Evolutionary conservation across 768 basidiomycete species (phyloP).

Genomic region (Suillus spraguei): DNA sequence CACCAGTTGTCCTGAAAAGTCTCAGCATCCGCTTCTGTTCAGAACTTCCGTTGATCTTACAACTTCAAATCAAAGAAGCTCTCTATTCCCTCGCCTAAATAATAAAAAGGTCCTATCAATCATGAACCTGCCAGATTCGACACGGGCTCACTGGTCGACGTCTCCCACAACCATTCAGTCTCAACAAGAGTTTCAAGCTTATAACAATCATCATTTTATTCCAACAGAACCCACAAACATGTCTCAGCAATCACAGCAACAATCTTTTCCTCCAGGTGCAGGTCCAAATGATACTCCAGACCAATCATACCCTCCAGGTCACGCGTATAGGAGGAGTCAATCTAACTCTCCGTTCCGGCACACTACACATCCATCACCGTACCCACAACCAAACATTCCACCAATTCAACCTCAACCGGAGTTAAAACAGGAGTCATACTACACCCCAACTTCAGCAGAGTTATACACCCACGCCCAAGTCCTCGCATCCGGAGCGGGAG

Average conservation of each 20-base stretch:
- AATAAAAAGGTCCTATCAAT: conserved; percentile 36
- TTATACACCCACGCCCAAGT: conserved; percentile 54
- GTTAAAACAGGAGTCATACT: conserved; percentile 48
- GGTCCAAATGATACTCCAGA: conserved; percentile 36
- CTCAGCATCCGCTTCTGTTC: conserved; percentile 24
- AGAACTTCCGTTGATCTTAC: conserved; percentile 31
- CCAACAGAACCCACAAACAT: conserved; percentile 32
- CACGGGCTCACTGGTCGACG: conserved; percentile 37
- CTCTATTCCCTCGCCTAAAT: conserved; percentile 38
- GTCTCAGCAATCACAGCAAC: conserved; percentile 38
- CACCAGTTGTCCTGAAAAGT: conserved; percentile 19
- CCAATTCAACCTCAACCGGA: conserved; percentile 28
- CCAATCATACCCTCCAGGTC: conserved; percentile 34
- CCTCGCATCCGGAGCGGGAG: conserved; percentile 30
- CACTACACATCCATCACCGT: conserved; percentile 43
- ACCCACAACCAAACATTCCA: conserved; percentile 35
- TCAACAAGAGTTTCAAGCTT: conserved; percentile 27
- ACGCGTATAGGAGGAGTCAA: conserved; percentile 35
- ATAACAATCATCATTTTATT: conserved; percentile 32
- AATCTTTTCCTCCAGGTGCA: conserved; percentile 35
- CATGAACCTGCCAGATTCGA: conserved; percentile 37
- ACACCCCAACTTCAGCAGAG: conserved; percentile 55
- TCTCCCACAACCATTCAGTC: conserved; percentile 26
- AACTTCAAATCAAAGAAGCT: conserved; percentile 37
- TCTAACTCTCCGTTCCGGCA: conserved; percentile 38